A percentile compares a stretch with the other conserved stretches of the same genome.
Conservation (phyloP, 345 rosid genomes). For the Citrus hindsii region DNA sequence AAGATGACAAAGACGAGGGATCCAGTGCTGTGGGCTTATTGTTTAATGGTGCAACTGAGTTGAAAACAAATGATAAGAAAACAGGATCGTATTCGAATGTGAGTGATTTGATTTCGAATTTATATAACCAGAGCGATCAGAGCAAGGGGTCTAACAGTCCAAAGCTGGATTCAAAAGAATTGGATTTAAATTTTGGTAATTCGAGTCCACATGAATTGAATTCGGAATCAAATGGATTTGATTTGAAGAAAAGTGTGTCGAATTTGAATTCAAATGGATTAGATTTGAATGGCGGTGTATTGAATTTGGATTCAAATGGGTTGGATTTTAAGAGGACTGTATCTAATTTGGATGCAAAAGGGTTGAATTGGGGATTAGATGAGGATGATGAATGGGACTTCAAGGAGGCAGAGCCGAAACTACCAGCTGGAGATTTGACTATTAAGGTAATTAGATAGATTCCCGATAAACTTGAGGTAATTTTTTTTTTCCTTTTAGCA, state of each 20-base stretch:
- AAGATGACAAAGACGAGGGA: slow-evolving; percentile 35
- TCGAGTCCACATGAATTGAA: slow-evolving; percentile 6
- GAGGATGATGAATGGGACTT: slow-evolving; percentile 43
- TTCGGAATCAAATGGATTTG: slow-evolving; percentile 14
- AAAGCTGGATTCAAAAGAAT: not conserved
- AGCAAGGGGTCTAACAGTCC: slow-evolving; percentile 16
- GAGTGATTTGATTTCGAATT: slow-evolving; percentile 41
- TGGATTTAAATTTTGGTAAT: slow-evolving; percentile 12
- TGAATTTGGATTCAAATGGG: slow-evolving; percentile 9
- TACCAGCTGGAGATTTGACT: not conserved
- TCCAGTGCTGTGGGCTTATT: slow-evolving; percentile 31
- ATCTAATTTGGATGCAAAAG: slow-evolving; percentile 17
- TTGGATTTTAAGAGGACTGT: slow-evolving; percentile 12
- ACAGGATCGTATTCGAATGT: slow-evolving; percentile 20
- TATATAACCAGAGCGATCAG: slow-evolving; percentile 30
- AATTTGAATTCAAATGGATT: slow-evolving; percentile 23
- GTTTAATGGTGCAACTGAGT: slow-evolving; percentile 22
- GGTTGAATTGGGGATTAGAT: slow-evolving; percentile 15
- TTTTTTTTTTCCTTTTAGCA: not conserved
- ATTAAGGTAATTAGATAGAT: slow-evolving; percentile 28
- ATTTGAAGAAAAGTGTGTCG: slow-evolving; percentile 5
- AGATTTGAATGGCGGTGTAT: slow-evolving; percentile 12
- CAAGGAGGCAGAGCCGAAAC: slow-evolving; percentile 24
- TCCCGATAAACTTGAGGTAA: not conserved
- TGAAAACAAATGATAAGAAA: slow-evolving; percentile 22